Conservation (phyloP, 495 filamentous ascomycete genomes). For the Penicillium taxi region DNA sequence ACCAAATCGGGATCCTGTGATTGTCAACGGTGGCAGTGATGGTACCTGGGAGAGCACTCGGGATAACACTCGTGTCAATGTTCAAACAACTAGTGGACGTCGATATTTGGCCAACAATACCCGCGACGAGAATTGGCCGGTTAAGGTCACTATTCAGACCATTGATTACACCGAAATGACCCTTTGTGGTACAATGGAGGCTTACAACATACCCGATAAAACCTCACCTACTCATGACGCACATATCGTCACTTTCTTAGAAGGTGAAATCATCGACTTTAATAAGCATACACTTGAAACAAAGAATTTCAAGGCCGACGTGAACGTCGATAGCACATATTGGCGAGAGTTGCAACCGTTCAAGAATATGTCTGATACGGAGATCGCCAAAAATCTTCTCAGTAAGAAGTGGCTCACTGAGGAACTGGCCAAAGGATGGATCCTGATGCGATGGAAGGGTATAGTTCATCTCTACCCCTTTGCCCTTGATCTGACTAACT, state of each 20-base stretch:
- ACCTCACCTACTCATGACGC: constrained; percentile 46
- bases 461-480: constrained; percentile 9
- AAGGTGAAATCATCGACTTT: constrained; percentile 74
- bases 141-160: constrained; percentile 62
- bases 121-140: constrained; percentile 59
- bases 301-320: constrained; percentile 54
- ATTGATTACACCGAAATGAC: constrained; percentile 58
- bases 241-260: constrained; percentile 63
- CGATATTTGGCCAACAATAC: constrained; percentile 34
- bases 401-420: constrained; percentile 49
- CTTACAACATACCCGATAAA: constrained; percentile 63
- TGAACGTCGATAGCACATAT: constrained; percentile 57
- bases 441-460: constrained; percentile 77
- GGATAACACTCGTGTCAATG: constrained; percentile 24
- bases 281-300: constrained; percentile 59
- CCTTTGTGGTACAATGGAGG: constrained; percentile 70
- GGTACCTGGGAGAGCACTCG: no score
- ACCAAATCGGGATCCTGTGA: constrained; percentile 29
- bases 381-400: constrained; percentile 51
- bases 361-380: constrained; percentile 46
- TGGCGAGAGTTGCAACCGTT: constrained; percentile 68
- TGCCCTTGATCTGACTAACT: constrained; percentile 4
- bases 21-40: constrained; percentile 36
- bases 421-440: constrained; percentile 50
- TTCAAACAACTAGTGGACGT: constrained; percentile 26